phyloP scores from a whole-genome alignment of 306 rosid genomes.

The Quercus robur region DNA sequence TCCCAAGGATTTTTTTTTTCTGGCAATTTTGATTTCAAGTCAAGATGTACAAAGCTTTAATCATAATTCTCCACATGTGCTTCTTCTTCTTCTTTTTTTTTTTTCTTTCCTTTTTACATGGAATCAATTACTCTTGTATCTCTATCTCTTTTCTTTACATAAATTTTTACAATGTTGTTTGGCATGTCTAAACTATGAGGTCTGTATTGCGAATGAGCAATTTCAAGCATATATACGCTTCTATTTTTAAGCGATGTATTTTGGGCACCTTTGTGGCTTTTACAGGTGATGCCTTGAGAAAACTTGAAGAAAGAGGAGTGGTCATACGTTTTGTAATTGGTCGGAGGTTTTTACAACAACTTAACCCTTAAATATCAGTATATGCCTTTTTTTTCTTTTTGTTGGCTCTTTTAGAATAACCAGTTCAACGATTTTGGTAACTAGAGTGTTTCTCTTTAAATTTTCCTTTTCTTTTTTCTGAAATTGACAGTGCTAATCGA shows the following conservation, averaged over 20 bases:
- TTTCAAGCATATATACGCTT: slow-evolving; percentile 2
- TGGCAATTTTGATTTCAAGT: neutral
- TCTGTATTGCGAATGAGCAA: too few species aligned
- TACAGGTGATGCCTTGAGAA: slow-evolving; percentile 85
- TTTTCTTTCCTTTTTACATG: neutral
- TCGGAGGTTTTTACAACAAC: slow-evolving; percentile 79
- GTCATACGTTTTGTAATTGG: slow-evolving; percentile 88
- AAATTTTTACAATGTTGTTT: too few species aligned
- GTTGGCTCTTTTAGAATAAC: slow-evolving; percentile 8
- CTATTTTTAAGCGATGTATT: slow-evolving; percentile 5
- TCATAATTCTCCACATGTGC: neutral
- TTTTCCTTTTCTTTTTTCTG: neutral
- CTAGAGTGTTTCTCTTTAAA: slow-evolving; percentile 10
- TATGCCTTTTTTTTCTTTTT: slow-evolving; percentile 13
- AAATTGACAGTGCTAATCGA: slow-evolving; percentile 71
- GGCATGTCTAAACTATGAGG: too few species aligned
- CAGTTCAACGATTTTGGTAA: neutral
- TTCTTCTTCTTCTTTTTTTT: neutral
- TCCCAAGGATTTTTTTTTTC: neutral
- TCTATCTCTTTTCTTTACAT: neutral
- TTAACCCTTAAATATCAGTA: slow-evolving; percentile 14
- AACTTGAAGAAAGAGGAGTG: slow-evolving; percentile 96
- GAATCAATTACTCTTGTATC: neutral
- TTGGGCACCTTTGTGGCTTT: slow-evolving; percentile 17
- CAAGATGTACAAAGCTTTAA: neutral